Conservation (phyloP, 2,329 filamentous ascomycete genomes). For the Ceratocystis cubensis region DNA sequence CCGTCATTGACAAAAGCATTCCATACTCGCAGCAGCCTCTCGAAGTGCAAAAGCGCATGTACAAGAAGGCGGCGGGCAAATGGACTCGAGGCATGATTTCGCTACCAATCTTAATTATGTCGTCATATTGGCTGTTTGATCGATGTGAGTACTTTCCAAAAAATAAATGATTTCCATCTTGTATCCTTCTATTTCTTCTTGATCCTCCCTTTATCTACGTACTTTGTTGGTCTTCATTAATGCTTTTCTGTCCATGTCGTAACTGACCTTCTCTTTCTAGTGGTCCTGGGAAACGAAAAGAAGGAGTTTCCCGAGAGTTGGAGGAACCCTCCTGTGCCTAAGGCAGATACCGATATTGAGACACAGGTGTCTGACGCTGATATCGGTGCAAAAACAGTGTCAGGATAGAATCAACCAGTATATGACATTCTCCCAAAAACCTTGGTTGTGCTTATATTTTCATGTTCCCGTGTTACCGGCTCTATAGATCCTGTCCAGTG, state of each 20-base stretch:
- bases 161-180: not conserved
- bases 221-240: not conserved
- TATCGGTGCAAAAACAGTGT: not conserved
- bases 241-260: not conserved
- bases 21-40: constrained; percentile 18
- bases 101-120: constrained; percentile 16
- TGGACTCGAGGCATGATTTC: constrained; percentile 19
- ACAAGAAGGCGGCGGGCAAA: constrained; percentile 16
- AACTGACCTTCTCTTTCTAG: not conserved
- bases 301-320: constrained; percentile 14
- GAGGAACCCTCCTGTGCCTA: constrained; percentile 1
- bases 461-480: not conserved
- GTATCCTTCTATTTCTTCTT: not conserved
- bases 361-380: not conserved
- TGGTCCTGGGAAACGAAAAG: constrained; percentile 10
- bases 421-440: not conserved
- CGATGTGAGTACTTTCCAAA: constrained; percentile 3
- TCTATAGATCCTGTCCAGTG: too few species aligned
- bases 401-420: not conserved
- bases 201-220: too few species aligned
- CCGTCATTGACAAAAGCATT: constrained; percentile 6
- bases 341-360: not conserved
- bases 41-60: constrained; percentile 18
- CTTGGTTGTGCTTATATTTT: not conserved
- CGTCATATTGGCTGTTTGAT: constrained; percentile 19